Percentiles rank a stretch among this genome's conserved stretches.
Conservation (phyloP, 495 filamentous ascomycete genomes). For the Cercophora sp. region DNA sequence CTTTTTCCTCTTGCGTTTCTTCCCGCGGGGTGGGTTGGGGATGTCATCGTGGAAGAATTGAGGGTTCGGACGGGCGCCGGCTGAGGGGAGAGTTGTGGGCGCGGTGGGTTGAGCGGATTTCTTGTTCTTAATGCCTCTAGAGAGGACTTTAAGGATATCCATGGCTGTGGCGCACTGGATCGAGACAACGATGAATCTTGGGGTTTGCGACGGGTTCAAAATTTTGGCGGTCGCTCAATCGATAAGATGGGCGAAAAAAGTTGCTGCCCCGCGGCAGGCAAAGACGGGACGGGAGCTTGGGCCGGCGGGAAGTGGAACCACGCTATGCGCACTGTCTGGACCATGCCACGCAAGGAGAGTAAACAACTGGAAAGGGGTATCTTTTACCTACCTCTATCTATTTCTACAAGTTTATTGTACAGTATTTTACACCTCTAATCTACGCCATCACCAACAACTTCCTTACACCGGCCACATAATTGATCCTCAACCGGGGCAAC, state of each 20-base stretch:
- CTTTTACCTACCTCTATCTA: too few species aligned
- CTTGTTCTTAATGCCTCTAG: constrained; percentile 55
- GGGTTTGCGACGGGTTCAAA: neutral
- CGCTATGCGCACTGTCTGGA: too few species aligned
- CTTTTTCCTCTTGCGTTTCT: constrained; percentile 49
- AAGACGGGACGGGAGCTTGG: too few species aligned
- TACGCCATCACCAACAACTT: constrained; percentile 46
- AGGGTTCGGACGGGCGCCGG: constrained; percentile 45
- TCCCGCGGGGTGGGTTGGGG: constrained; percentile 26
- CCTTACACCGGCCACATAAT: constrained; percentile 71
- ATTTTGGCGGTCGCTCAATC: neutral
- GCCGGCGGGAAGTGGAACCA: too few species aligned
- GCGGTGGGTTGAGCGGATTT: constrained; percentile 29
- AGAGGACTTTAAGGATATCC: constrained; percentile 66
- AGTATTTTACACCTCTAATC: constrained; percentile 4
- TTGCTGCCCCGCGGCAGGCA: too few species aligned
- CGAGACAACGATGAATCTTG: too few species aligned
- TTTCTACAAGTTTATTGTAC: neutral
- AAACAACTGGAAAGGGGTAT: too few species aligned
- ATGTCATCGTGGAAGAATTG: constrained; percentile 48
- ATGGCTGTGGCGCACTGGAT: constrained; percentile 28
- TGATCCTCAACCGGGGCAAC: constrained; percentile 53
- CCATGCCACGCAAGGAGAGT: too few species aligned
- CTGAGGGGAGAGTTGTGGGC: constrained; percentile 43
- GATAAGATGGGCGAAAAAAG: neutral